Percentiles rank a stretch among this genome's conserved stretches.
phyloP scores from a whole-genome alignment of 257 asterid species.

The Solanum piurae region DNA sequence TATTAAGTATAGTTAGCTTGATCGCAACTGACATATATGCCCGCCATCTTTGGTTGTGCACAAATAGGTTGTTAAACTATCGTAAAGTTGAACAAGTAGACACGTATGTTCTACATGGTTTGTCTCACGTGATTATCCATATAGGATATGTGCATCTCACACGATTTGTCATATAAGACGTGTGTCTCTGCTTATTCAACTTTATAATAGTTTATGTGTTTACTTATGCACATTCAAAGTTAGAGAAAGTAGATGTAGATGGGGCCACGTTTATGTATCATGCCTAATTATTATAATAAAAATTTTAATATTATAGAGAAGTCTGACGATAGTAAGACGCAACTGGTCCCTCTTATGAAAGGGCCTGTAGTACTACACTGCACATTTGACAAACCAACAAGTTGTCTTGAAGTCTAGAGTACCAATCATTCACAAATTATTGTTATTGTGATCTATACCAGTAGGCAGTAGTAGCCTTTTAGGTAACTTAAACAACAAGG shows the following conservation, averaged over 20 bases:
- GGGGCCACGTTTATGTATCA: too few relatives aligned
- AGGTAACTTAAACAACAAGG: neutral
- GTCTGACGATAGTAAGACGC: neutral
- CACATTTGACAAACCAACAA: neutral
- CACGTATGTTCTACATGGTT: too few relatives aligned
- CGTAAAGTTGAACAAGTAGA: neutral
- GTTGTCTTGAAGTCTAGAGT: neutral
- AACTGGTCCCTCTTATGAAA: neutral
- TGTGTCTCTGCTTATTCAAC: neutral
- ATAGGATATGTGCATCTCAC: neutral
- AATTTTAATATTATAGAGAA: neutral
- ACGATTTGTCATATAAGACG: too few relatives aligned
- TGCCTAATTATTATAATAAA: neutral
- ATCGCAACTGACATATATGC: too few relatives aligned
- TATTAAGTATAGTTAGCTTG: neutral
- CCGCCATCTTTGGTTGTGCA: too few relatives aligned
- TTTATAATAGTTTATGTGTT: too few relatives aligned
- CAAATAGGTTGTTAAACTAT: neutral
- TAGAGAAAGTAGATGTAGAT: rapidly evolving
- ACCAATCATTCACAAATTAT: neutral
- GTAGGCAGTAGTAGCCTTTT: neutral
- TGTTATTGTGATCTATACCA: neutral
- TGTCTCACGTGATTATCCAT: neutral
- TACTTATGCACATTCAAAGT: too few relatives aligned
- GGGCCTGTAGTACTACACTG: neutral